Evolutionary conservation across 2,329 filamentous ascomycete genomes (phyloP).

Genomic region (Keithomyces neogunnii): DNA sequence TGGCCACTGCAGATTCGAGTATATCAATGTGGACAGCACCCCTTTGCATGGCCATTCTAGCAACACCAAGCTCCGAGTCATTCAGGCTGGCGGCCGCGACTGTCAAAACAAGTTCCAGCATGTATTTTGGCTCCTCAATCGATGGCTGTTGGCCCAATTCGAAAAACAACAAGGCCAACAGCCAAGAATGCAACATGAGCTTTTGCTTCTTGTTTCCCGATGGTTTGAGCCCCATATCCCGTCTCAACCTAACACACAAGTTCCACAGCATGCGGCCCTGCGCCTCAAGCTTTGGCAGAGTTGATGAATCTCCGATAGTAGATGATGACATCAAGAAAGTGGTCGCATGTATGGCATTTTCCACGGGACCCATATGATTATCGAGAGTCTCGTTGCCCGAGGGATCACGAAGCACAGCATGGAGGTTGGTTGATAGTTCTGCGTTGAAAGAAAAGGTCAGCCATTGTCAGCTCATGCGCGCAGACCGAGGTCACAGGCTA

Average conservation of each 20-base stretch:
- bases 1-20: background rate
- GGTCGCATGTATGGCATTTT: constrained; percentile 16
- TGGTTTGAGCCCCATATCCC: constrained; percentile 12
- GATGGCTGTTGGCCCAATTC: constrained; percentile 40
- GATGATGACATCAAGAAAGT: constrained; percentile 7
- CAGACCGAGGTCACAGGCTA: background rate
- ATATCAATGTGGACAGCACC: constrained; percentile 31
- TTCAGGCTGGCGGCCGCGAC: constrained; percentile 46
- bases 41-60: constrained; percentile 53
- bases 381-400: constrained; percentile 30
- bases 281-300: constrained; percentile 38
- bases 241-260: constrained; percentile 44
- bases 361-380: constrained; percentile 24
- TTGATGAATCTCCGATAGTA: background rate
- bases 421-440: constrained; percentile 22
- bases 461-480: background rate
- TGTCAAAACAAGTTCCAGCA: constrained; percentile 61
- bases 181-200: constrained; percentile 31
- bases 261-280: constrained; percentile 60
- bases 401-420: constrained; percentile 12
- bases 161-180: constrained; percentile 60
- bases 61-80: constrained; percentile 46
- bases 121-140: constrained; percentile 37
- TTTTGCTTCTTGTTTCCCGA: constrained; percentile 14
- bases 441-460: background rate